Percentiles rank a stretch among this genome's conserved stretches.
Evolutionary conservation across 2,329 filamentous ascomycete genomes (phyloP).

Genomic region (Pezizomycotina sp.): DNA sequence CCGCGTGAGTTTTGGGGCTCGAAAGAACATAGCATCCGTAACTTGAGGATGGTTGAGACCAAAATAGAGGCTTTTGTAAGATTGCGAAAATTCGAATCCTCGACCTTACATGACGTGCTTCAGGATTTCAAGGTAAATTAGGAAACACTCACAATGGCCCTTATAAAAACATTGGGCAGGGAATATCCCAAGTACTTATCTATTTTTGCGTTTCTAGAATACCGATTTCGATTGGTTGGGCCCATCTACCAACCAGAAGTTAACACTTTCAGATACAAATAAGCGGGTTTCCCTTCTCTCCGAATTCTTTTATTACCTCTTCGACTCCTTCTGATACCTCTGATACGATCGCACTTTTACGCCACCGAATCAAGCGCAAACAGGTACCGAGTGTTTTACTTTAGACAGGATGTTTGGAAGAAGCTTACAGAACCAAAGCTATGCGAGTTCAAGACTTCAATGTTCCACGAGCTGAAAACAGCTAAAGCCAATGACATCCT

Average conservation of each 20-base stretch:
- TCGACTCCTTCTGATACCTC: slow-evolving; percentile 81
- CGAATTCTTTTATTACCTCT: slow-evolving; percentile 81
- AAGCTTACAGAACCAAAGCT: slow-evolving; percentile 58
- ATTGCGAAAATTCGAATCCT: slow-evolving; percentile 62
- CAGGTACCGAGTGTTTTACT: slow-evolving; percentile 74
- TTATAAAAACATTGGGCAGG: no score
- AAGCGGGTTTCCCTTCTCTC: slow-evolving; percentile 66
- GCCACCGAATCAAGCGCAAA: slow-evolving; percentile 78
- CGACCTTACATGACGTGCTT: slow-evolving; percentile 60
- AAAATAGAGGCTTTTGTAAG: slow-evolving; percentile 63
- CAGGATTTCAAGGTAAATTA: slow-evolving; percentile 54
- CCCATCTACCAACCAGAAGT: slow-evolving; percentile 31
- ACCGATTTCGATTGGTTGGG: slow-evolving; percentile 56
- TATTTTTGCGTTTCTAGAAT: slow-evolving; percentile 38
- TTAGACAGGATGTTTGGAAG: slow-evolving; percentile 84
- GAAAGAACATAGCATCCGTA: slow-evolving; percentile 38
- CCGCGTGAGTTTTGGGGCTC: slow-evolving; percentile 60
- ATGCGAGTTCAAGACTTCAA: slow-evolving; percentile 45
- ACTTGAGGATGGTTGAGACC: slow-evolving; percentile 44
- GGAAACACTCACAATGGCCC: not conserved
- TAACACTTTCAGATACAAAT: slow-evolving; percentile 42
- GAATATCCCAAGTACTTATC: no score
- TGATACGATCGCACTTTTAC: slow-evolving; percentile 78
- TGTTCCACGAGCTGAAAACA: slow-evolving; percentile 61
- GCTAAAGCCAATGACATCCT: slow-evolving; percentile 43